These are phyloP conservation scores for Puccinia polysora DNA, from an alignment of 1,284 basidiomycete species.

Conservation along the genomic window DNA sequence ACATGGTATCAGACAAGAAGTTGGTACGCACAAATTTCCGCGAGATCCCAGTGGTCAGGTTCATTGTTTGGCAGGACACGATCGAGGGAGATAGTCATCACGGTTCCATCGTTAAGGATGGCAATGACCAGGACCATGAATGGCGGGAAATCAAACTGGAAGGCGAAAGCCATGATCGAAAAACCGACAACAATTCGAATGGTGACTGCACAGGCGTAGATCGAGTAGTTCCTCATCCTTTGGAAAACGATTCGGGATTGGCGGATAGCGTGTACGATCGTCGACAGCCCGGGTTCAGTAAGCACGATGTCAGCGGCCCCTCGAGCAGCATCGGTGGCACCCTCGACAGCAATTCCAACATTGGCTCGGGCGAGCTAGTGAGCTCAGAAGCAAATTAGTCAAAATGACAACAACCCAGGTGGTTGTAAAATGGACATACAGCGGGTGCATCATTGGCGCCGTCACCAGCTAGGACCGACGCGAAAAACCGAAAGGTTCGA, in stretches of 20 bases:
- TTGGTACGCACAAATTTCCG: slow-evolving; percentile 66
- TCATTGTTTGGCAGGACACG: slow-evolving; percentile 87
- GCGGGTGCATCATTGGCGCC: slow-evolving; percentile 94
- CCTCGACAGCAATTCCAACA: slow-evolving; percentile 68
- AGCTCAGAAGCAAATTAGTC: background rate
- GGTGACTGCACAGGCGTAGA: slow-evolving; percentile 54
- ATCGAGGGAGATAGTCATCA: slow-evolving; percentile 97
- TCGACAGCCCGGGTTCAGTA: slow-evolving; percentile 90
- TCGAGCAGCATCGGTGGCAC: slow-evolving; percentile 90
- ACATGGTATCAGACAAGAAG: no score
- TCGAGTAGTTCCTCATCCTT: slow-evolving; percentile 93
- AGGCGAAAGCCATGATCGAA: slow-evolving; percentile 42
- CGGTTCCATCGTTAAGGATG: slow-evolving; percentile 54
- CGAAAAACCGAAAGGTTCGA: background rate
- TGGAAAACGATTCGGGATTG: slow-evolving; percentile 95
- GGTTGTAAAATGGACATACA: slow-evolving; percentile 17
- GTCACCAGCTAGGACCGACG: slow-evolving; percentile 82
- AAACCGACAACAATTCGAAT: slow-evolving; percentile 45
- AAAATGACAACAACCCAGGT: background rate
- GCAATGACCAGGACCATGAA: slow-evolving; percentile 72
- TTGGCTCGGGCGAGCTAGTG: slow-evolving; percentile 61
- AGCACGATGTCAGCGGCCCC: slow-evolving; percentile 93
- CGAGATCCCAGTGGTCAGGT: slow-evolving; percentile 84
- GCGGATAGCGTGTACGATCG: slow-evolving; percentile 92
- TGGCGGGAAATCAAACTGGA: slow-evolving; percentile 44